Percentiles rank a stretch among this genome's conserved stretches.
These are phyloP conservation scores for Neohortaea acidophila DNA, from an alignment of 495 filamentous ascomycete genomes.

Conservation along the genomic window DNA sequence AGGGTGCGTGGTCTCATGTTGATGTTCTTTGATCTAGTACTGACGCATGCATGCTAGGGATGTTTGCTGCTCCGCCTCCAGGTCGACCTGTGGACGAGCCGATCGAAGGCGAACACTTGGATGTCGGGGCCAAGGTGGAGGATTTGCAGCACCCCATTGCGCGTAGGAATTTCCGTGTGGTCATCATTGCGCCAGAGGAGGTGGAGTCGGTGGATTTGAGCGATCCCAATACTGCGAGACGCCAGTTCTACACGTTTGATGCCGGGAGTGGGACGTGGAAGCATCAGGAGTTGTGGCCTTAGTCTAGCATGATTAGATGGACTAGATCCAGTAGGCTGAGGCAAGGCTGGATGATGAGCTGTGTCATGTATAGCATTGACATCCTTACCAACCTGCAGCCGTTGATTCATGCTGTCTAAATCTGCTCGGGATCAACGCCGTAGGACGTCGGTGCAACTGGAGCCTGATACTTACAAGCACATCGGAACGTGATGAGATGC, in stretches of 20 bases:
- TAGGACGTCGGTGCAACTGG: too few species aligned
- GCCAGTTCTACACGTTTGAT: conserved; percentile 53
- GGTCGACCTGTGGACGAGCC: conserved; percentile 40
- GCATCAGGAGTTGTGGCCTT: conserved; percentile 67
- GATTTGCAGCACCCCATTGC: conserved; percentile 55
- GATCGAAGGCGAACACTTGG: conserved; percentile 36
- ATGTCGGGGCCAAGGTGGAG: conserved; percentile 50
- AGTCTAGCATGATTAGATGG: too few species aligned
- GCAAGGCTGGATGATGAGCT: too few species aligned
- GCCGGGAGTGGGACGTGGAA: conserved; percentile 47
- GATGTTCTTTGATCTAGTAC: background rate
- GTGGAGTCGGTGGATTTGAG: conserved; percentile 64
- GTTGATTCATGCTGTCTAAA: too few species aligned
- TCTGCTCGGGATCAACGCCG: too few species aligned
- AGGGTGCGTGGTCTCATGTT: conserved; percentile 19
- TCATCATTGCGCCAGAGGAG: conserved; percentile 64
- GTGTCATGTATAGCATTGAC: too few species aligned
- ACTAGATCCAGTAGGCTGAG: too few species aligned
- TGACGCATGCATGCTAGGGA: conserved; percentile 27
- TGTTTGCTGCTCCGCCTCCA: conserved; percentile 65
- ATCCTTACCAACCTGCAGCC: too few species aligned
- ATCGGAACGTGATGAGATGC: too few species aligned
- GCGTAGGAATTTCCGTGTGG: conserved; percentile 67
- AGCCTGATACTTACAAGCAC: too few species aligned
- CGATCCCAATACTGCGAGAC: conserved; percentile 44